Conservation (phyloP, 495 filamentous ascomycete species). For the Thermothielavioides terrestris region DNA sequence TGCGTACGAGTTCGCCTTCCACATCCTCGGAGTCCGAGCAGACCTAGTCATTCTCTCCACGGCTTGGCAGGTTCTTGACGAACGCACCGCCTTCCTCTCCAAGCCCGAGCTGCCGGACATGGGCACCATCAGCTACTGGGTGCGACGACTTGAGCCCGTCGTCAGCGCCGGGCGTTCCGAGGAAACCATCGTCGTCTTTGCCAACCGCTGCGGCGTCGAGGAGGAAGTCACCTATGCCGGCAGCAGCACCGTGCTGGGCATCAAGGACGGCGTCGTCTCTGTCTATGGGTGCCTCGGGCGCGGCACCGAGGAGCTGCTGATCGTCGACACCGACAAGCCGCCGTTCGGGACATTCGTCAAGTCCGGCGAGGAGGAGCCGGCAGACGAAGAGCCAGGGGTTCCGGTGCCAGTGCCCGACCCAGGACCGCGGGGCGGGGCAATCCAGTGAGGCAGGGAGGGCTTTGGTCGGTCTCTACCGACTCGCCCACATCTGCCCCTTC, state of each 20-base stretch:
- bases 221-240: constrained; percentile 70
- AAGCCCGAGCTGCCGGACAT: constrained; percentile 55
- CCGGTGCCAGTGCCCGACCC: no score
- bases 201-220: constrained; percentile 73
- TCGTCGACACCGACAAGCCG: constrained; percentile 49
- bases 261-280: constrained; percentile 57
- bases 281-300: constrained; percentile 60
- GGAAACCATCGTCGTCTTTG: constrained; percentile 71
- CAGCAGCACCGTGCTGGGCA: constrained; percentile 72
- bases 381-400: neutral
- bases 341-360: constrained; percentile 25
- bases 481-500: no score
- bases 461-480: no score
- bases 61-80: constrained; percentile 72
- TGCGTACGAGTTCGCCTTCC: constrained; percentile 76
- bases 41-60: constrained; percentile 74
- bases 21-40: constrained; percentile 54
- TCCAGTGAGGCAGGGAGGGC: no score
- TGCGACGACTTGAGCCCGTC: constrained; percentile 67
- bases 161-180: constrained; percentile 46
- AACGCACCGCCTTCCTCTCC: constrained; percentile 37
- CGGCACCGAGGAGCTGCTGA: constrained; percentile 53
- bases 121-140: constrained; percentile 81
- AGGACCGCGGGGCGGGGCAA: no score
- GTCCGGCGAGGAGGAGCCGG: neutral